A percentile compares a stretch with the other conserved stretches of the same genome.
These are phyloP conservation scores for Eragrostis tef DNA, from an alignment of 202 grass and related monocot species.

Conservation along the genomic window DNA sequence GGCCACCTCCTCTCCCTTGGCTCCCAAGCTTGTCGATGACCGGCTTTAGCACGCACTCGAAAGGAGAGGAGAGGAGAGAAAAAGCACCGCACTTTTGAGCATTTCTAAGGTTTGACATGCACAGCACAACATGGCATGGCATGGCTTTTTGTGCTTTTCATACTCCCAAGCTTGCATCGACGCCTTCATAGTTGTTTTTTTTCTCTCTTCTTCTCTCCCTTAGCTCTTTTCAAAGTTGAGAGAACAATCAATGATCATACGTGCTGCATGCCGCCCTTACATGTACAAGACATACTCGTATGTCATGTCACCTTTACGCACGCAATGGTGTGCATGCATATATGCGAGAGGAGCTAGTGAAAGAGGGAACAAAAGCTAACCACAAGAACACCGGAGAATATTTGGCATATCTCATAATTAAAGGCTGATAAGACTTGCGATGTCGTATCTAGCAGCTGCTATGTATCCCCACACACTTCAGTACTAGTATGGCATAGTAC, in stretches of 20 bases:
- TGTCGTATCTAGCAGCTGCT: neutral
- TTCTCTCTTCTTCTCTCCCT: neutral
- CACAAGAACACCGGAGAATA: constrained; percentile 62
- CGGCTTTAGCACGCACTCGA: constrained; percentile 52
- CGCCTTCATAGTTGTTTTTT: neutral
- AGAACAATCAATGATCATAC: constrained; percentile 46
- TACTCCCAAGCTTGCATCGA: constrained; percentile 21
- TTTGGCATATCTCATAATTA: constrained; percentile 56
- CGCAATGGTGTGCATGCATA: constrained; percentile 45
- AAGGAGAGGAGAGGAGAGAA: constrained; percentile 19
- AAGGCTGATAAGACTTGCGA: constrained; percentile 52
- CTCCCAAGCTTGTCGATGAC: constrained; percentile 58
- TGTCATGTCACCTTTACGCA: constrained; percentile 61
- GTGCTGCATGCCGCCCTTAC: constrained; percentile 27
- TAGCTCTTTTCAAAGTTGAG: constrained; percentile 25
- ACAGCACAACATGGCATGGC: constrained; percentile 33
- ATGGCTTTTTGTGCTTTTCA: constrained; percentile 55
- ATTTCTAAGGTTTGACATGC: constrained; percentile 60
- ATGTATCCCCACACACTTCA: no score
- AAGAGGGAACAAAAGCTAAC: constrained; percentile 46
- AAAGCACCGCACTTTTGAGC: constrained; percentile 49
- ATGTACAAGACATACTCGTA: constrained; percentile 52
- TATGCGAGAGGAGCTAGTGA: constrained; percentile 14
- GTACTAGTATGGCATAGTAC: no score
- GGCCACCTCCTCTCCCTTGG: constrained; percentile 50